Percentiles rank a stretch among this genome's conserved stretches.
These are phyloP conservation scores for Penicillium rolfsii DNA, from an alignment of 2,329 filamentous ascomycete genomes.

Conservation along the genomic window DNA sequence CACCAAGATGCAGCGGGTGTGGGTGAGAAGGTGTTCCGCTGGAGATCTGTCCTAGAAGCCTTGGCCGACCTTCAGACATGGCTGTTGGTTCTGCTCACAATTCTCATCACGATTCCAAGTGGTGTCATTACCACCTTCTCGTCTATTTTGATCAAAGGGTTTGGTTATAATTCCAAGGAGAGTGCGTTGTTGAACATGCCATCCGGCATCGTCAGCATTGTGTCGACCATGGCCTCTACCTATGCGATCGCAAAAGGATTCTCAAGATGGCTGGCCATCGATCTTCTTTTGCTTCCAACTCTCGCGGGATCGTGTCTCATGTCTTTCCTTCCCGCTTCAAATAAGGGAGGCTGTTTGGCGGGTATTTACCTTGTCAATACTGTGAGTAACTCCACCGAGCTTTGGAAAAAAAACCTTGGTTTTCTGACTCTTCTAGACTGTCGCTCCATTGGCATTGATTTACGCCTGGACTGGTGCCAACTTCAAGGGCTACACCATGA, in stretches of 20 bases:
- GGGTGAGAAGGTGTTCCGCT: conserved; percentile 27
- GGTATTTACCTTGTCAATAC: conserved; percentile 47
- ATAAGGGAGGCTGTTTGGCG: conserved; percentile 47
- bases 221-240: conserved; percentile 43
- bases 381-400: conserved; percentile 16
- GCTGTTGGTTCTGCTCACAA: conserved; percentile 34
- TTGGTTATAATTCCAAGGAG: conserved; percentile 49
- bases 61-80: conserved; percentile 29
- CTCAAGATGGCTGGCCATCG: conserved; percentile 47
- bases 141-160: conserved; percentile 46
- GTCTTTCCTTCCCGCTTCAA: conserved; percentile 40
- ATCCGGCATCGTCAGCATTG: conserved; percentile 45
- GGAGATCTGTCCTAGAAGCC: conserved; percentile 26
- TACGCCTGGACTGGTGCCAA: conserved; percentile 52
- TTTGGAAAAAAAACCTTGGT: too few relatives aligned
- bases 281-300: conserved; percentile 49
- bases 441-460: conserved; percentile 48
- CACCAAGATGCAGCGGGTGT: conserved; percentile 21
- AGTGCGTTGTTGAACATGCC: conserved; percentile 53
- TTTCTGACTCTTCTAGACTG: conserved; percentile 34
- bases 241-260: conserved; percentile 45
- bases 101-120: conserved; percentile 46
- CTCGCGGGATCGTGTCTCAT: conserved; percentile 49
- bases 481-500: conserved; percentile 52
- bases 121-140: conserved; percentile 52